Conservation (phyloP, 2,329 filamentous ascomycete genomes). For the Lecanicillium sp. region DNA sequence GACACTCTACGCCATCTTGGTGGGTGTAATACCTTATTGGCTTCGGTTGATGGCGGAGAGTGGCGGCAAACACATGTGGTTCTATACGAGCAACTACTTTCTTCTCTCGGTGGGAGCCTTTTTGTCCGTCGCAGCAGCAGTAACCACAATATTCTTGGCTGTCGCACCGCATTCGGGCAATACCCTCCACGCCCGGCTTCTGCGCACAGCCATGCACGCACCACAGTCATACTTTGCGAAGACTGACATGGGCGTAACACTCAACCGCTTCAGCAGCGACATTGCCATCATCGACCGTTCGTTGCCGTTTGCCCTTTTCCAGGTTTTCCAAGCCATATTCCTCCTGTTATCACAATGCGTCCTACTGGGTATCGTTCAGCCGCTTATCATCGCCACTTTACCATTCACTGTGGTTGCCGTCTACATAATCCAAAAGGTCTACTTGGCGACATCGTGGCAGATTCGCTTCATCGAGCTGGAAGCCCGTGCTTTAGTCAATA, state of each 20-base stretch:
- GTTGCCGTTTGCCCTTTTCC: constrained; percentile 7
- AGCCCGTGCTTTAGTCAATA: not conserved
- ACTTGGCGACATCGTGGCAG: constrained; percentile 12
- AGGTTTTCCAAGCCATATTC: constrained; percentile 6
- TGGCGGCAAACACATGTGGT: not conserved
- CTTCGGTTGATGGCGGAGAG: constrained; percentile 1
- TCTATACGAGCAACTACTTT: constrained; percentile 3
- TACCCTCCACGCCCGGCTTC: constrained; percentile 7
- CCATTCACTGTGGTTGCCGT: constrained; percentile 4
- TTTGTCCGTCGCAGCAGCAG: constrained; percentile 2
- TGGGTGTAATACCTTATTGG: constrained; percentile 2
- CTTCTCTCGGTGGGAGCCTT: constrained; percentile 6
- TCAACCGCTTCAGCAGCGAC: constrained; percentile 11
- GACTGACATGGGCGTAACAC: constrained; percentile 9
- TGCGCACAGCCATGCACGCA: constrained; percentile 10
- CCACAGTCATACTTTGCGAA: constrained; percentile 9
- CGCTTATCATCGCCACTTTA: constrained; percentile 1
- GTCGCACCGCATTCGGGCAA: constrained; percentile 5
- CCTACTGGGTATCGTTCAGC: constrained; percentile 7
- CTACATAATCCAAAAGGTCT: constrained; percentile 12
- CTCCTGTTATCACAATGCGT: constrained; percentile 7
- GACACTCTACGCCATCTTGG: not conserved
- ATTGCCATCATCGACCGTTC: constrained; percentile 9
- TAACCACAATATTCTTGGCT: constrained; percentile 5
- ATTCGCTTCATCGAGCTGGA: constrained; percentile 6